Evolutionary conservation across 2,329 filamentous ascomycete genomes (phyloP), one percentile per base, ranked within the genome.

Genomic region (Aspergillus jensenii): DNA sequence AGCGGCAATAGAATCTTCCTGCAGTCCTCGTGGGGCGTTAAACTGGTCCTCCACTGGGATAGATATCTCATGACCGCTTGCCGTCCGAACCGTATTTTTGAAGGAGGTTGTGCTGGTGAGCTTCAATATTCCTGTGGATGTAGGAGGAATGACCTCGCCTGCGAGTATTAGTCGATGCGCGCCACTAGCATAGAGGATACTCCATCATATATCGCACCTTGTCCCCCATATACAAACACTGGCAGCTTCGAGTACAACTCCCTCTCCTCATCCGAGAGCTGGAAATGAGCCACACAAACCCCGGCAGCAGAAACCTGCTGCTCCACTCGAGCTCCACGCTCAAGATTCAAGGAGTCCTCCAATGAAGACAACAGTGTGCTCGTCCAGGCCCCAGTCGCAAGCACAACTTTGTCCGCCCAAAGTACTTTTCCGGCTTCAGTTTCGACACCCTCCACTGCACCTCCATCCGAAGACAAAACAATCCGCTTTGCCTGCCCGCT

Each of bases 71-170:
- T 81, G 77, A 2, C 82, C 82, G 2, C 80, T 81, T 2, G 72
- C 54, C 0, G 80, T 78, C 0, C 71, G 72, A 23, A 78, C 68
- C 6, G 78, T 82, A 66, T 87, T 86, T 41, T 79, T 83, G 65
- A 87, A 83, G 55, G 83, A 84, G 19, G 80, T 78, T 50, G 85
- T 78, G 65, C 84, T 84, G 58, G 85, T 87, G 73, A 86, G 85
- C 68, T 88, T 88, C 58, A 88, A 76, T 2, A 82, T 74, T 1
- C 81, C 79, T 33, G 81, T 74, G 3, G 69, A 62, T 8, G 81
- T 81, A 14, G 79, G 79, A 1, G 79, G 80, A 6, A 83, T 76
- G 4, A 80, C 73, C 64, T 82, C 79, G 3, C 72, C 67, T 72
- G 52, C 12, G 4, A 23, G 9, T 9, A 19, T 59, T 39, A 59